phyloP scores from a whole-genome alignment of 2,329 filamentous ascomycete species.

The Colletotrichum tabaci region DNA sequence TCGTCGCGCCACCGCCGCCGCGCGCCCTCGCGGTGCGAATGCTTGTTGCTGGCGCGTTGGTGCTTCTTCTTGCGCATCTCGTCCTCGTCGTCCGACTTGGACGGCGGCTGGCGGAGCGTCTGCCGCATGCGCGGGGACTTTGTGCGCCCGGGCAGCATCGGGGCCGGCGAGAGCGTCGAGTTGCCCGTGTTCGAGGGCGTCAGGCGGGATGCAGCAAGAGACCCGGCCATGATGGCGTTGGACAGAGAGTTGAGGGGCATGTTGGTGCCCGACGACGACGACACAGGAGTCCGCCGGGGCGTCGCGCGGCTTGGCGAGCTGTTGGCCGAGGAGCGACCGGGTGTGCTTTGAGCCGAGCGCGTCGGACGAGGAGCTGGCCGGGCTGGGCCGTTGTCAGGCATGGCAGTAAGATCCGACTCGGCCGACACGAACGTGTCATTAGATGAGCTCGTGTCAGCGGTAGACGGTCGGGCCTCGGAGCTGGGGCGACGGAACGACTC shows the following conservation, averaged over 20 bases:
- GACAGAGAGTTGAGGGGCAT: constrained; percentile 77
- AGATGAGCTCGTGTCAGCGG: constrained; percentile 44
- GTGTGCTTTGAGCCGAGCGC: constrained; percentile 24
- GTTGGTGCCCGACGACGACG: constrained; percentile 52
- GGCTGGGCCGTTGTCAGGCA: not conserved
- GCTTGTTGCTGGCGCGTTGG: constrained; percentile 68
- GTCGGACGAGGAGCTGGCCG: constrained; percentile 11
- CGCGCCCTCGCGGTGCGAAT: constrained; percentile 83
- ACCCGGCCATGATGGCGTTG: constrained; percentile 82
- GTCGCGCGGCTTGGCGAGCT: constrained; percentile 57
- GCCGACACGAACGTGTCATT: constrained; percentile 49
- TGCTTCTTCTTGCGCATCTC: constrained; percentile 66
- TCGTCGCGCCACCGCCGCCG: constrained; percentile 83
- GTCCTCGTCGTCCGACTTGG: constrained; percentile 67
- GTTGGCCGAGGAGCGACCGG: constrained; percentile 38
- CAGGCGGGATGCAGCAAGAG: constrained; percentile 75
- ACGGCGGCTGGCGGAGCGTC: constrained; percentile 73
- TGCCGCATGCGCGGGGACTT: constrained; percentile 71
- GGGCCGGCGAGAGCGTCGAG: constrained; percentile 56
- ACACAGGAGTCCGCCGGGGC: constrained; percentile 47
- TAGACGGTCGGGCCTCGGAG: constrained; percentile 40
- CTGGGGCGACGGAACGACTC: constrained; percentile 1
- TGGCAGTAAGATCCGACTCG: constrained; percentile 46
- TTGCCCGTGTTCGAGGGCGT: constrained; percentile 58
- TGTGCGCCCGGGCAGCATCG: constrained; percentile 59